Percentiles rank a stretch among this genome's conserved stretches.
Conservation (phyloP, 768 basidiomycete species). For the Favolaschia claudopus region DNA sequence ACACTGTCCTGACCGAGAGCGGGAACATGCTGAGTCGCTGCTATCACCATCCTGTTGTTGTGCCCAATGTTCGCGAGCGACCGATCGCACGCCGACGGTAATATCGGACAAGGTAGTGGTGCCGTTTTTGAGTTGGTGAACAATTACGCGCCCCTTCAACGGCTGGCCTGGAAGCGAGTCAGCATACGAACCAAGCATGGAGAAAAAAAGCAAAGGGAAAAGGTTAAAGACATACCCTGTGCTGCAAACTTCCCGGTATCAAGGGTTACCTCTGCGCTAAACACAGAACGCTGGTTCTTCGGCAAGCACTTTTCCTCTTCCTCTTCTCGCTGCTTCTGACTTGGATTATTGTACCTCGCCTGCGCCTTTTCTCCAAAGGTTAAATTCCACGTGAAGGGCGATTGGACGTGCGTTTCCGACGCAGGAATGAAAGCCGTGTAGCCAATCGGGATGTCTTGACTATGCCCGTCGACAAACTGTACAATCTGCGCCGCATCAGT, state of each 20-base stretch:
- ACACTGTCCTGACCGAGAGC: too few relatives aligned
- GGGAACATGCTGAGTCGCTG: neutral
- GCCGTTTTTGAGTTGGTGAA: neutral
- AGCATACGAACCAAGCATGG: neutral
- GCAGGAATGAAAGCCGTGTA: constrained; percentile 13
- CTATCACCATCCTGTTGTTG: neutral
- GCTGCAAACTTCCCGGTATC: neutral
- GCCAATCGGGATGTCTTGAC: neutral
- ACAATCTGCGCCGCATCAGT: neutral
- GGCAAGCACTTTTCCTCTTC: constrained; percentile 8
- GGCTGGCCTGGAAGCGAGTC: neutral
- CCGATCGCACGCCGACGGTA: neutral
- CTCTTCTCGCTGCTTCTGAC: neutral
- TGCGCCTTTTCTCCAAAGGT: neutral
- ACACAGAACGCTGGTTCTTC: neutral
- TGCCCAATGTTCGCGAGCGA: constrained; percentile 1
- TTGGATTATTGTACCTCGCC: neutral
- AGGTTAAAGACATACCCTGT: neutral
- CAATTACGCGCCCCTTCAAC: constrained; percentile 11
- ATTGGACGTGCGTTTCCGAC: neutral
- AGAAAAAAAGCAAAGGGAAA: neutral
- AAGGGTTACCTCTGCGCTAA: constrained; percentile 13
- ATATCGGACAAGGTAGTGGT: constrained; percentile 8
- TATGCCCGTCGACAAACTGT: constrained; percentile 8
- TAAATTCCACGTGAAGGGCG: neutral